phyloP scores from a whole-genome alignment of 2,329 filamentous ascomycete species.

The Cytospora piceicola region DNA sequence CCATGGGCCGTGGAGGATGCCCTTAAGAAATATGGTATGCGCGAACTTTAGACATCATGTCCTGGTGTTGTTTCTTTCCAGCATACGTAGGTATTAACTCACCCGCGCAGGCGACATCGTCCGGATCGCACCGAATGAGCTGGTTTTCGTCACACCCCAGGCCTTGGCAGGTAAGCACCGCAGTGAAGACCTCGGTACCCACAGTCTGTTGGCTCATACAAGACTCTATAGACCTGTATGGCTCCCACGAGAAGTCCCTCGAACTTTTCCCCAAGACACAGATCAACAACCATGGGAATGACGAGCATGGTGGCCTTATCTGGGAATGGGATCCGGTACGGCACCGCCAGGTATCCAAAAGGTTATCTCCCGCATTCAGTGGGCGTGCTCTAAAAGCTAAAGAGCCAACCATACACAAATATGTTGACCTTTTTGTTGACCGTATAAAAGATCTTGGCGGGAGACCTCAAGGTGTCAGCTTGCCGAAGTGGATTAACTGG shows the following conservation, averaged over 20 bases:
- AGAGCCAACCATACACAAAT: slow-evolving; percentile 32
- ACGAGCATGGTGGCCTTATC: slow-evolving; percentile 30
- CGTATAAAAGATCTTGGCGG: slow-evolving; percentile 28
- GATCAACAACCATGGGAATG: slow-evolving; percentile 33
- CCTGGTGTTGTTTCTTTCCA: neutral
- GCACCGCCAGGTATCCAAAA: slow-evolving; percentile 33
- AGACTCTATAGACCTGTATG: slow-evolving; percentile 30
- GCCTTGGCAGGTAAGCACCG: slow-evolving; percentile 11
- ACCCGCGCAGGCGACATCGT: slow-evolving; percentile 17
- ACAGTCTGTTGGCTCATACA: neutral
- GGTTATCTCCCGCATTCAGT: slow-evolving; percentile 35
- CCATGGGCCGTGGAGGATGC: slow-evolving; percentile 22
- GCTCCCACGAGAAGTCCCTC: slow-evolving; percentile 28
- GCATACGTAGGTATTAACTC: no score
- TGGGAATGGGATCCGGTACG: slow-evolving; percentile 34
- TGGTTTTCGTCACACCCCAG: slow-evolving; percentile 22
- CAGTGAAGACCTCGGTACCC: no score
- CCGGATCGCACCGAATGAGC: slow-evolving; percentile 26
- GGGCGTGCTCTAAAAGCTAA: slow-evolving; percentile 25
- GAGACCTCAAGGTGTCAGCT: slow-evolving; percentile 14
- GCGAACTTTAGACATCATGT: no score
- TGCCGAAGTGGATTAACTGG: slow-evolving; percentile 33
- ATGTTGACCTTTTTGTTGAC: slow-evolving; percentile 34
- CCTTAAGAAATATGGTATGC: slow-evolving; percentile 22
- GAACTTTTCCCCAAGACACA: slow-evolving; percentile 34